These are phyloP conservation scores for Lophiostoma macrostomum DNA, from an alignment of 495 filamentous ascomycete species.

Conservation along the genomic window DNA sequence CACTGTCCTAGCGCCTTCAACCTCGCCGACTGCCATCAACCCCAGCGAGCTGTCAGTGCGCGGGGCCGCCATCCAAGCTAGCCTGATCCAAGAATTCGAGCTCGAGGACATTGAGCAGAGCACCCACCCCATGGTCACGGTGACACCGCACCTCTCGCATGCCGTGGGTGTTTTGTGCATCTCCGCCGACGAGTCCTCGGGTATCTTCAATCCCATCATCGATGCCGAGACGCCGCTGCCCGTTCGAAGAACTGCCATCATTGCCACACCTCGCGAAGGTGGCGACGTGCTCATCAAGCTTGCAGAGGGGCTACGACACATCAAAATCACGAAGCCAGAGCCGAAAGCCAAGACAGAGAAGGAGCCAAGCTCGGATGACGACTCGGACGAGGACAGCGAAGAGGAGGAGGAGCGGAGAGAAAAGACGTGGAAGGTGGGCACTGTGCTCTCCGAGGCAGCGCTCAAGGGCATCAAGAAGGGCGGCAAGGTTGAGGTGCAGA, in stretches of 20 bases:
- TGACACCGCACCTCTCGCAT: conserved; percentile 81
- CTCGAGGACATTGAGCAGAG: conserved; percentile 91
- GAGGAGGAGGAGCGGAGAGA: conserved; percentile 86
- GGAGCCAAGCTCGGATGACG: conserved; percentile 63
- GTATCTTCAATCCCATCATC: conserved; percentile 73
- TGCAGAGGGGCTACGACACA: conserved; percentile 79
- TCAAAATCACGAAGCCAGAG: conserved; percentile 86
- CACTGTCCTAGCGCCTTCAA: conserved; percentile 76
- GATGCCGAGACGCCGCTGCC: conserved; percentile 85
- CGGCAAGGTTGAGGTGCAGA: conserved; percentile 85
- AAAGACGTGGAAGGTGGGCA: conserved; percentile 88
- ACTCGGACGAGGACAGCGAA: conserved; percentile 62
- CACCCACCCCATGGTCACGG: conserved; percentile 91
- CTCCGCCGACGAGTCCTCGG: conserved; percentile 56
- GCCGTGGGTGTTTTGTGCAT: conserved; percentile 83
- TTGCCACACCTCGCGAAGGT: conserved; percentile 68
- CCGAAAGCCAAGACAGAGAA: conserved; percentile 58
- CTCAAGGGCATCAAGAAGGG: conserved; percentile 81
- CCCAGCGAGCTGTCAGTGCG: conserved; percentile 85
- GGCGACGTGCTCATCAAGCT: conserved; percentile 84
- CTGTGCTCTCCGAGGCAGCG: conserved; percentile 79
- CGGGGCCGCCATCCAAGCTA: conserved; percentile 93
- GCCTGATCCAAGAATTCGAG: conserved; percentile 87
- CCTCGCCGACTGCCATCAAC: conserved; percentile 75
- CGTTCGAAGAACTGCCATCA: conserved; percentile 74